Base-by-base conservation (phyloP, 106 monocot genomes). In the Amphibolis antarctica region DNA sequence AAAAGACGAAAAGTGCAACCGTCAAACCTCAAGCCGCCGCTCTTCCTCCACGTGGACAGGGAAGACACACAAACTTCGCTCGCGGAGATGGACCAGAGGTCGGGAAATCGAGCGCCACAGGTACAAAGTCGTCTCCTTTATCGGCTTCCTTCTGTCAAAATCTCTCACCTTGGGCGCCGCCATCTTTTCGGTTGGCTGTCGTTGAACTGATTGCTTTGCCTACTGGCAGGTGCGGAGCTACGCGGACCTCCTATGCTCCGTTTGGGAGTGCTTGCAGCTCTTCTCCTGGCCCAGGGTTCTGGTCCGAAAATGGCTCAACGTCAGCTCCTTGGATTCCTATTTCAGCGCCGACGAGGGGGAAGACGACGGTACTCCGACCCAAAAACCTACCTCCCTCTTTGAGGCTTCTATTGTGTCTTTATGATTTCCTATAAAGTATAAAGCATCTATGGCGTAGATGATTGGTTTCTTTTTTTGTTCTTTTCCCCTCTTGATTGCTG, bases 291-390 rank as follows among this genome's bases (percentile, higher is more conserved):
- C 81, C 10, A 81, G 70, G 70, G 60, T 59, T 20, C 69, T 86
- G 24, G 69, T 89, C 57, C 59, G 69, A 68, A 93, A 93, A 75
- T 86, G 74, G 93, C 86, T 93, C 23, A 88, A 93, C 66, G 66
- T 83, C 56, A 62, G 51, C 29, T 63, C 52, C 49, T 63, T 63
- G 17, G 78, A 74, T 15, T 74, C 81, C 42, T 88, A 93, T 44
- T 88, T 79, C 65, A 83, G 79, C 55, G 81, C 88, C 15, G 88
- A 88, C 29, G 79, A 83, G 6, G 52, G 21, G 10, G 66, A 52
- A 4, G 31, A 70, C 71, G 85, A 81, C 9, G 83, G 77, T 73
- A 59, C 0, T 44, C 15, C 25, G 9, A 18, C 17, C 20, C 5
- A 9, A 18, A 11, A 1, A 20, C 19, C n/a, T 62, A 9, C 1